Base-by-base conservation (phyloP, 2,329 filamentous ascomycete species). In the Cladosporium sp. region DNA sequence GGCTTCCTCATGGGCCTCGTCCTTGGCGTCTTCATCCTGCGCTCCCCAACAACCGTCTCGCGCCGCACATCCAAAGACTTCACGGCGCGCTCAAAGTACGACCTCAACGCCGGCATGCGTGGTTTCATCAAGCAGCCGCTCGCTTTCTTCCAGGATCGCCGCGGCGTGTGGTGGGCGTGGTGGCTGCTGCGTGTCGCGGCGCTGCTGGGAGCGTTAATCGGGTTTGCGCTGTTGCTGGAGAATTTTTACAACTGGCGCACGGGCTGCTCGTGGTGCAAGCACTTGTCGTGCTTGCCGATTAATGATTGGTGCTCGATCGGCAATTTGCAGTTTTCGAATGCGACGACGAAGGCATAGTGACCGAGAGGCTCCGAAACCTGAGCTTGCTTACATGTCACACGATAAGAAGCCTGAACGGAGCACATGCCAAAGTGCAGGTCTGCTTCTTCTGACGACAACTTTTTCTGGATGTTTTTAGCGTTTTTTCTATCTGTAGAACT, bases 101-200 rank as follows among this genome's bases (percentile, higher is more conserved):
- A 69, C 36, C 26, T 23, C 51, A 66, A 70, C n/a, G 68, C 70
- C 5, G 72, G 73, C 26, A 66, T 84, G 1, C 73, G 74, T 14
- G 77, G 73, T 18, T 85, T 86, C 69, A 74, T 80, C 26, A 83
- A 81, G 68, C 74, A 81, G 63, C 84, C 84, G 0, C 69, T 86
- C 0, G 88, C 87, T 6, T 97, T 97, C 79, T 98, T 98, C 81
- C 94, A 93, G 76, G 92, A 92, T 23, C 86, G 95, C 21, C 97
- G 96, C 77, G 90, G 91, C 25, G 83, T 97, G 8, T 99, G 95
- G 95, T 99, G 95, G 95, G 90, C 82, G 6, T 99, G 95, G 95
- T 98, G 94, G 94, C 79, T 97, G 25, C 84, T 98, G 30, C 87
- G 95, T 21, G 91, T 86, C 0, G 92, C 85, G 0, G 89, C 90